A percentile compares a stretch with the other conserved stretches of the same genome.
Evolutionary conservation across 305 asterid genomes (phyloP).

Genomic region (Solanum hybrid): DNA sequence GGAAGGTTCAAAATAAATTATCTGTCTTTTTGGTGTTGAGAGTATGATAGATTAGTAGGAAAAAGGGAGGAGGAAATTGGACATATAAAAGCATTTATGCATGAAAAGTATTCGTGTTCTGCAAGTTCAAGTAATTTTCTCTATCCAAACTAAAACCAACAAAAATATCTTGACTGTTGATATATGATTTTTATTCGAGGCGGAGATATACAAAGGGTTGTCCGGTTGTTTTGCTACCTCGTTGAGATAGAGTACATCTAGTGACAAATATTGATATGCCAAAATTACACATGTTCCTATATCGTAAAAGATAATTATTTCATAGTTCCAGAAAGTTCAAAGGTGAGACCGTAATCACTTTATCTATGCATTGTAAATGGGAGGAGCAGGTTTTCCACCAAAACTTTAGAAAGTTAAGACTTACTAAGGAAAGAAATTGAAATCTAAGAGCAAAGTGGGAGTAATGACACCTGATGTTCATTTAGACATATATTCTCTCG

Average conservation of each 20-base stretch:
- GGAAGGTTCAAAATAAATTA: not conserved
- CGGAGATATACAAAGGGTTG: not conserved
- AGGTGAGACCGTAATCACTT: not conserved
- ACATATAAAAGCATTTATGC: not conserved
- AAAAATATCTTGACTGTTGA: not conserved
- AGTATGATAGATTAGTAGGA: not conserved
- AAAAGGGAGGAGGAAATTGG: not conserved
- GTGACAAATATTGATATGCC: not conserved
- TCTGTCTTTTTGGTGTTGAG: not conserved
- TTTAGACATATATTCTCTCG: not conserved
- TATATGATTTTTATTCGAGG: not conserved
- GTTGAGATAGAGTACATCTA: not conserved
- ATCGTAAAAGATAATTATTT: not conserved
- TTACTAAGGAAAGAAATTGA: not conserved
- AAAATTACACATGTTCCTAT: not conserved
- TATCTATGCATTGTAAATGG: not conserved
- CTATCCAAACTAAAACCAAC: not conserved
- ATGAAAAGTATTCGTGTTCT: not conserved
- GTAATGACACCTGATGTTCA: not conserved
- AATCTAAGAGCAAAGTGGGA: not conserved
- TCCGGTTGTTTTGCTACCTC: not conserved
- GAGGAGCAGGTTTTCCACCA: not conserved
- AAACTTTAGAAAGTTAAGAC: not conserved
- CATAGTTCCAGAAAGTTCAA: not conserved
- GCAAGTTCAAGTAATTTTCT: constrained; percentile 1